phyloP scores from a whole-genome alignment of 371 early-diverging fungal genomes.

The Zopfochytrium polystomum region DNA sequence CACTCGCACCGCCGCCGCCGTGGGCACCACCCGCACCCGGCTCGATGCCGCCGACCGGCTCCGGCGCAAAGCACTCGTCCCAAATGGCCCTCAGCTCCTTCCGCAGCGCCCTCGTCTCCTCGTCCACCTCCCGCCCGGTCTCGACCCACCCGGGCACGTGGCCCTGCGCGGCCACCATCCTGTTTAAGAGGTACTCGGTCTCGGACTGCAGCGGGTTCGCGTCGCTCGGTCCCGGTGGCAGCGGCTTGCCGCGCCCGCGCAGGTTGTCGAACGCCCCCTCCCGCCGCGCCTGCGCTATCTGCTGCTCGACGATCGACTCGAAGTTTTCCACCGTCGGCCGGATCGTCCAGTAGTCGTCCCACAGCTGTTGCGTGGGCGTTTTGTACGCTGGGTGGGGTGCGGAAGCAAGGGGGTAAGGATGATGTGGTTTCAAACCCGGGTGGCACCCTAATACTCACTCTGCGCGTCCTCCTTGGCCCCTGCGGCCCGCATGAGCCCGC shows the following conservation, averaged over 20 bases:
- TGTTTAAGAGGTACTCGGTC: slow-evolving; percentile 50
- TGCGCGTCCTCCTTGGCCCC: too few relatives aligned
- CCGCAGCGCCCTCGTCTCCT: slow-evolving; percentile 37
- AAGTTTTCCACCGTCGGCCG: slow-evolving; percentile 21
- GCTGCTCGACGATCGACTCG: slow-evolving; percentile 41
- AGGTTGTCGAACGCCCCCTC: slow-evolving; percentile 50
- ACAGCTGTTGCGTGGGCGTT: slow-evolving; percentile 24
- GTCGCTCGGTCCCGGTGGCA: too few relatives aligned
- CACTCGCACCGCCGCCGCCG: not conserved
- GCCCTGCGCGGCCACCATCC: slow-evolving; percentile 49
- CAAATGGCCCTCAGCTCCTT: slow-evolving; percentile 28
- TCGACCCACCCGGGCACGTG: slow-evolving; percentile 54
- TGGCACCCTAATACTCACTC: too few relatives aligned
- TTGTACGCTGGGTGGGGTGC: too few relatives aligned
- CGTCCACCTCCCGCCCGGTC: slow-evolving; percentile 48
- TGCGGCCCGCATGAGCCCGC: too few relatives aligned
- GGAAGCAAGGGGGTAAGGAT: not conserved
- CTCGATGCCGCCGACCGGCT: not conserved
- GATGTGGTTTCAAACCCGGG: too few relatives aligned
- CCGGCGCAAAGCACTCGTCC: slow-evolving; percentile 12
- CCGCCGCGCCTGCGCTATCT: slow-evolving; percentile 43
- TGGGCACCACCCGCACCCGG: not conserved
- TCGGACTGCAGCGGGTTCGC: slow-evolving; percentile 39
- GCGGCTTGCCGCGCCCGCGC: slow-evolving; percentile 47
- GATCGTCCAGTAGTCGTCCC: slow-evolving; percentile 24